Percentiles rank a stretch among this genome's conserved stretches.
Conservation (phyloP, 2,329 filamentous ascomycete genomes). For the Corinectria fuckeliana region DNA sequence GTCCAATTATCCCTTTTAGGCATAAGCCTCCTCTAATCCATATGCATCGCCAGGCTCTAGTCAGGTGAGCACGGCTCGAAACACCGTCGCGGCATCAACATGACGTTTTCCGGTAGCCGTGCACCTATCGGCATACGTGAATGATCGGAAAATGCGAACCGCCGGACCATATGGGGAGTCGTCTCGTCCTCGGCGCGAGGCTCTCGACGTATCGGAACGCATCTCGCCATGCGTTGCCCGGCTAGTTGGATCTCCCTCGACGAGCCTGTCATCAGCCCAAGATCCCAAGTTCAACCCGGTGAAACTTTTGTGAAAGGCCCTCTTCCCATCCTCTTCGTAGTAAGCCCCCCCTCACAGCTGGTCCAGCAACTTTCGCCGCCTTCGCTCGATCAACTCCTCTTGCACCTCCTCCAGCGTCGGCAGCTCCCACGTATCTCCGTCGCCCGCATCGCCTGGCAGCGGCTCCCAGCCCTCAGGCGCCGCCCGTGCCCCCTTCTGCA, state of each 20-base stretch:
- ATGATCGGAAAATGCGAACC: not conserved
- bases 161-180: not conserved
- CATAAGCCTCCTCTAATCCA: not conserved
- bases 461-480: conserved; percentile 78
- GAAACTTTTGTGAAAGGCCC: not conserved
- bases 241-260: not conserved
- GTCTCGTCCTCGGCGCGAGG: not conserved
- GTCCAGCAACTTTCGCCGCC: conserved; percentile 82
- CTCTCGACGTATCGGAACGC: no score
- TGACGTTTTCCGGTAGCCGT: not conserved
- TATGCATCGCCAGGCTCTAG: not conserved
- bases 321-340: not conserved
- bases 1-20: not conserved
- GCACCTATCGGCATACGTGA: not conserved
- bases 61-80: not conserved
- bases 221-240: not conserved
- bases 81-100: not conserved
- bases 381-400: conserved; percentile 86
- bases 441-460: conserved; percentile 84
- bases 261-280: not conserved
- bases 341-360: conserved; percentile 63
- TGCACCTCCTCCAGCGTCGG: conserved; percentile 93
- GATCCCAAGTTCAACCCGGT: not conserved
- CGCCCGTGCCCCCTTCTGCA: conserved; percentile 61
- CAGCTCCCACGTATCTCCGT: conserved; percentile 81